Conservation (phyloP, 371 early-diverging fungal genomes). For the Mucor circinelloides region DNA sequence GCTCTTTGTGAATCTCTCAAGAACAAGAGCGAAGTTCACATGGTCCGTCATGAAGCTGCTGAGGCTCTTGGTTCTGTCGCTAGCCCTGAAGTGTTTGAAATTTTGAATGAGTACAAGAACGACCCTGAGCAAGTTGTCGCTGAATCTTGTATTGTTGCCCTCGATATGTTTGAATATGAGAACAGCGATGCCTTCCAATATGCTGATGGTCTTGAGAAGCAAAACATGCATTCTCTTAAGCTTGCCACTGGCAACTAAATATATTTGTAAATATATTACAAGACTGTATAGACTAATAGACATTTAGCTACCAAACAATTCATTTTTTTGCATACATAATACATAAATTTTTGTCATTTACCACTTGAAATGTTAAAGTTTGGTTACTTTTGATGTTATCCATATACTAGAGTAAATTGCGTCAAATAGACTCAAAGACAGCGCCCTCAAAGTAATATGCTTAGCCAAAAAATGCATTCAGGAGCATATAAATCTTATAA, state of each 20-base stretch:
- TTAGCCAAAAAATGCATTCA: no score
- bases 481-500: no score
- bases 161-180: slow-evolving; percentile 98
- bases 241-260: slow-evolving; percentile 20
- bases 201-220: slow-evolving; percentile 22
- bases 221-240: slow-evolving; percentile 47
- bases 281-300: background rate
- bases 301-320: background rate
- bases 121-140: slow-evolving; percentile 91
- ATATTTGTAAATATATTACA: background rate
- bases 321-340: background rate
- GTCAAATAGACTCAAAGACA: no score
- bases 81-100: slow-evolving; percentile 82
- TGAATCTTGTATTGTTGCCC: slow-evolving; percentile 95
- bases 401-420: no score
- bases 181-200: slow-evolving; percentile 45
- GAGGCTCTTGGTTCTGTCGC: slow-evolving; percentile 99
- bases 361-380: background rate
- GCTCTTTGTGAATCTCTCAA: slow-evolving; percentile 78
- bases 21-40: slow-evolving; percentile 81
- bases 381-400: no score
- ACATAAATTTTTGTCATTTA: background rate
- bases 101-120: slow-evolving; percentile 72
- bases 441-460: no score
- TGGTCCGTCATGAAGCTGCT: slow-evolving; percentile 99